These are phyloP conservation scores for Plasmodium blacklocki DNA, from an alignment of 169 alveolate species.

Conservation along the genomic window DNA sequence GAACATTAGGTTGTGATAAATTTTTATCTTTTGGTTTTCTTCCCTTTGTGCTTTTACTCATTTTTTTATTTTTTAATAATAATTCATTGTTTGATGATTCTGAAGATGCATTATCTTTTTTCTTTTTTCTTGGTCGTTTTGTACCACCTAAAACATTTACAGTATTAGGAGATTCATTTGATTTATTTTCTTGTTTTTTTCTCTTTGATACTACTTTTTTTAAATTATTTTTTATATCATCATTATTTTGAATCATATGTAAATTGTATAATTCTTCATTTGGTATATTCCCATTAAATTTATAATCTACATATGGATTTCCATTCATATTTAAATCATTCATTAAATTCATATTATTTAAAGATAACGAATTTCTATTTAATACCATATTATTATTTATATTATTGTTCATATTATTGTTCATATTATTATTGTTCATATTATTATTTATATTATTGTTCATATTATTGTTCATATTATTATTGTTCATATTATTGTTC, in stretches of 20 bases:
- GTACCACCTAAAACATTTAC: neutral
- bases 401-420: too few species aligned
- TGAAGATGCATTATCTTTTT: slow-evolving; percentile 15
- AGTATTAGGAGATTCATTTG: slow-evolving; percentile 8
- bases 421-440: too few species aligned
- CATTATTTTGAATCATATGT: slow-evolving; percentile 9
- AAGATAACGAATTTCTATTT: neutral
- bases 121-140: slow-evolving; percentile 41
- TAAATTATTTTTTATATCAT: slow-evolving; percentile 1
- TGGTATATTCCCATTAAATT: neutral
- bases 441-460: too few species aligned
- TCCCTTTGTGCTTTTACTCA: neutral
- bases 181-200: slow-evolving; percentile 18
- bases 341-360: slow-evolving; percentile 1
- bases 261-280: slow-evolving; percentile 10
- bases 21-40: slow-evolving; percentile 15
- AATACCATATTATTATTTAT: too few species aligned
- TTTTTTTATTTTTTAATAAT: slow-evolving; percentile 1
- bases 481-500: too few species aligned
- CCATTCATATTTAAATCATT: neutral
- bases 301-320: neutral
- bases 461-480: too few species aligned
- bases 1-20: neutral
- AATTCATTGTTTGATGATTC: slow-evolving; percentile 29
- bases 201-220: slow-evolving; percentile 14